Conservation (phyloP, 306 rosid genomes). For the Pyrus bretschneideri region DNA sequence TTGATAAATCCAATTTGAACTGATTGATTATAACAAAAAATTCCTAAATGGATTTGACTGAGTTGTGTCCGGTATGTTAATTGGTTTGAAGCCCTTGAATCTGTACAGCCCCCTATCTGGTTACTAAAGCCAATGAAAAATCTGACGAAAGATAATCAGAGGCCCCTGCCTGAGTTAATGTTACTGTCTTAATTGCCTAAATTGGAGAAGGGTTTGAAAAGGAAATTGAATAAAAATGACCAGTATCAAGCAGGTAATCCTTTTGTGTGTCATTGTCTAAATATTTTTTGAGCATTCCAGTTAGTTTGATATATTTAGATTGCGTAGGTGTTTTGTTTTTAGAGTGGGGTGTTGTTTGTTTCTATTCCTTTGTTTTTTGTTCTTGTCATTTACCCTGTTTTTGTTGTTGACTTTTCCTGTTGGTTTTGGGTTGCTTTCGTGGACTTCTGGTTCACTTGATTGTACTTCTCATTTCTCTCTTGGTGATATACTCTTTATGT, state of each 20-base stretch:
- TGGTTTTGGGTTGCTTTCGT: background rate
- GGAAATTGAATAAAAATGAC: background rate
- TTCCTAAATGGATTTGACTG: background rate
- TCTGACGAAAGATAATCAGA: background rate
- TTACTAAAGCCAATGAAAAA: background rate
- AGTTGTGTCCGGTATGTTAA: background rate
- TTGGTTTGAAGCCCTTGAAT: background rate
- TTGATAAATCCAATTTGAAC: background rate
- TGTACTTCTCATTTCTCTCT: background rate
- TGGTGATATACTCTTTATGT: background rate
- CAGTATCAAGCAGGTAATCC: background rate
- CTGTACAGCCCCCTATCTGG: background rate
- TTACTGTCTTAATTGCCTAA: background rate
- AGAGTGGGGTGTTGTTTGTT: background rate
- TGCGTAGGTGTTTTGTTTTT: background rate
- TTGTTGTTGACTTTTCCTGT: background rate
- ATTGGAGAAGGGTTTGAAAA: background rate
- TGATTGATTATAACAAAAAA: background rate
- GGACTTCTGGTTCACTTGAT: background rate
- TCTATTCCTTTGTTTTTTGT: background rate
- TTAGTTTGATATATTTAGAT: background rate
- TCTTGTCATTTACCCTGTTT: background rate
- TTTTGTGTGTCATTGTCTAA: background rate
- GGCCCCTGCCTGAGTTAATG: background rate
- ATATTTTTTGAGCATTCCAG: background rate